Evolutionary conservation across 352 stramenopile species (phyloP).

Genomic region (Globisporangium camurandrum): DNA sequence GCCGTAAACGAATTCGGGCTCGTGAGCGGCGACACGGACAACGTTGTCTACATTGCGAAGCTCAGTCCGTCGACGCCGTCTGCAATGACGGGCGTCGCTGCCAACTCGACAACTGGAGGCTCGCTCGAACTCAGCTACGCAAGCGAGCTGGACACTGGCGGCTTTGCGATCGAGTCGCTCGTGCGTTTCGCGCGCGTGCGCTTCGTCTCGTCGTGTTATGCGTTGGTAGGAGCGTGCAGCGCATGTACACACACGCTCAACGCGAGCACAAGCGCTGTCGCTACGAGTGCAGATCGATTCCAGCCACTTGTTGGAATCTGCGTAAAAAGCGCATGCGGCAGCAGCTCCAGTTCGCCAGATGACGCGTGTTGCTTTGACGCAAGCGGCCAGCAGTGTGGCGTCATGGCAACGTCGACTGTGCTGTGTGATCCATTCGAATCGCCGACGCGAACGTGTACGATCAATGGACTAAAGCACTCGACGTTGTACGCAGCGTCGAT

Average conservation of each 20-base stretch:
- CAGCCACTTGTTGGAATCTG: too few relatives aligned
- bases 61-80: conserved; percentile 12
- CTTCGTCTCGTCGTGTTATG: conserved; percentile 22
- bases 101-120: conserved; percentile 18
- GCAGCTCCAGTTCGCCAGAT: too few relatives aligned
- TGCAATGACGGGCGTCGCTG: conserved; percentile 8
- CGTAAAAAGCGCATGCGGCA: conserved; percentile 2
- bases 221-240: conserved; percentile 9
- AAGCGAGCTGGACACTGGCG: conserved; percentile 19
- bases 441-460: conserved; percentile 7
- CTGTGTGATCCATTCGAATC: conserved; percentile 9
- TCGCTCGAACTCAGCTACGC: conserved; percentile 21
- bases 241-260: conserved; percentile 13
- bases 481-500: conserved; percentile 27
- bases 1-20: conserved; percentile 40
- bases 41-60: conserved; percentile 14
- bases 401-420: conserved; percentile 4
- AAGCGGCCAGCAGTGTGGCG: conserved; percentile 16
- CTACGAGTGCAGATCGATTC: too few relatives aligned
- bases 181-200: conserved; percentile 16
- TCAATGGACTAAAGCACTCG: conserved; percentile 18
- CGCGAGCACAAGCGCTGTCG: background rate
- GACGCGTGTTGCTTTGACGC: conserved; percentile 16
- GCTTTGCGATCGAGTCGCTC: conserved; percentile 13
- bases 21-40: conserved; percentile 8